These are phyloP conservation scores for Arachis stenosperma DNA, from an alignment of 306 rosid genomes.

Conservation along the genomic window DNA sequence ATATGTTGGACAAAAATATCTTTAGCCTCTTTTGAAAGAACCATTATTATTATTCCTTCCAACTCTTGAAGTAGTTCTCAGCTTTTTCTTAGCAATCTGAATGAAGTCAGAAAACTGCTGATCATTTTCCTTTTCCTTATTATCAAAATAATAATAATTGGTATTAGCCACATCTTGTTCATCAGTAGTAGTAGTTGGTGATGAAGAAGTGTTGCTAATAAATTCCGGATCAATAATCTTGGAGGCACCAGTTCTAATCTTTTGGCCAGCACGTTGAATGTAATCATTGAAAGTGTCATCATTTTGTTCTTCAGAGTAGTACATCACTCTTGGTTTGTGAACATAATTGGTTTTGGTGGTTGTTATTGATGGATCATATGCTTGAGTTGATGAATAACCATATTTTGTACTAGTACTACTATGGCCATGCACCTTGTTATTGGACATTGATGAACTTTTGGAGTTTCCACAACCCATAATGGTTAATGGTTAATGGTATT, in stretches of 20 bases:
- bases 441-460: not conserved
- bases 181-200: not conserved
- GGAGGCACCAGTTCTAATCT: constrained; percentile 37
- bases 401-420: no score
- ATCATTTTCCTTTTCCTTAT: constrained; percentile 35
- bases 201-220: not conserved
- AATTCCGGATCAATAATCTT: constrained; percentile 26
- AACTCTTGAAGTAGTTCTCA: constrained; percentile 42
- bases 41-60: constrained; percentile 24
- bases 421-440: not conserved
- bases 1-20: not conserved
- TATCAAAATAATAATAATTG: not conserved
- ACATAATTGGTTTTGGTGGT: not conserved
- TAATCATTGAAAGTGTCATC: constrained; percentile 47
- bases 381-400: not conserved
- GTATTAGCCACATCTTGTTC: not conserved
- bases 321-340: not conserved
- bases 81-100: constrained; percentile 42
- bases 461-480: not conserved
- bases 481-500: no score
- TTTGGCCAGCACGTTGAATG: constrained; percentile 36
- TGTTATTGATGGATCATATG: no score
- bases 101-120: constrained; percentile 54
- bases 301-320: not conserved
- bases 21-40: constrained; percentile 40